Percentiles rank a stretch among this genome's conserved stretches.
These are phyloP conservation scores for Fusarium sp. DNA, from an alignment of 2,329 filamentous ascomycete species.

Conservation along the genomic window DNA sequence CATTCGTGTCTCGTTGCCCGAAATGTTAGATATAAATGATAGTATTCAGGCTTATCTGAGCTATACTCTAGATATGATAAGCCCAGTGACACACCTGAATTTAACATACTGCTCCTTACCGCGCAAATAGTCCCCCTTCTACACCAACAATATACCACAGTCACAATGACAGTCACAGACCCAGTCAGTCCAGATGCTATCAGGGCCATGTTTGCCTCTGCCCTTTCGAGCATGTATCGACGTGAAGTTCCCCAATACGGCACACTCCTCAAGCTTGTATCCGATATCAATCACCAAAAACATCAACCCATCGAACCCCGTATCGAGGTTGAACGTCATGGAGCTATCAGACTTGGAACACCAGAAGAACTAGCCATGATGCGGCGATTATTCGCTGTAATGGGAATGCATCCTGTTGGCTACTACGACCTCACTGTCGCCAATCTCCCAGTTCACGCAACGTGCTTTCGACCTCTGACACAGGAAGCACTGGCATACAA, in stretches of 20 bases:
- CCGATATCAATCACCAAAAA: conserved; percentile 36
- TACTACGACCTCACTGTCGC: conserved; percentile 62
- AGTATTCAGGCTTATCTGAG: neutral
- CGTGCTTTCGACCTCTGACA: conserved; percentile 58
- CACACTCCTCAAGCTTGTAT: conserved; percentile 47
- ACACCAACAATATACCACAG: neutral
- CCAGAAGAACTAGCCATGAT: conserved; percentile 55
- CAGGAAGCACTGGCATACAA: conserved; percentile 46
- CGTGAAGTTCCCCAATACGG: conserved; percentile 50
- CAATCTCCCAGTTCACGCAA: conserved; percentile 62
- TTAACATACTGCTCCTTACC: too few relatives aligned
- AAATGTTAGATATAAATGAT: conserved; percentile 4
- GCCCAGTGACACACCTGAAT: neutral
- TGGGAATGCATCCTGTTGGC: conserved; percentile 61
- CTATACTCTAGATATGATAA: neutral
- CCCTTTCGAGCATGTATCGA: conserved; percentile 51
- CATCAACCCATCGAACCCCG: neutral
- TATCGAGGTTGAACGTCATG: conserved; percentile 50
- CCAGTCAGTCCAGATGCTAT: conserved; percentile 15
- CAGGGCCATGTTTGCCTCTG: conserved; percentile 42
- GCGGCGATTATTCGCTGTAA: conserved; percentile 55
- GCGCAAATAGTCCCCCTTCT: neutral
- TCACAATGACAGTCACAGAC: conserved; percentile 5
- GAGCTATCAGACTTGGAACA: conserved; percentile 61
- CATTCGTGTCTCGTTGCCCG: neutral